Evolutionary conservation across 352 stramenopile genomes (phyloP), one percentile per base, ranked within the genome.

Genomic region (Aphanomyces invadans): DNA sequence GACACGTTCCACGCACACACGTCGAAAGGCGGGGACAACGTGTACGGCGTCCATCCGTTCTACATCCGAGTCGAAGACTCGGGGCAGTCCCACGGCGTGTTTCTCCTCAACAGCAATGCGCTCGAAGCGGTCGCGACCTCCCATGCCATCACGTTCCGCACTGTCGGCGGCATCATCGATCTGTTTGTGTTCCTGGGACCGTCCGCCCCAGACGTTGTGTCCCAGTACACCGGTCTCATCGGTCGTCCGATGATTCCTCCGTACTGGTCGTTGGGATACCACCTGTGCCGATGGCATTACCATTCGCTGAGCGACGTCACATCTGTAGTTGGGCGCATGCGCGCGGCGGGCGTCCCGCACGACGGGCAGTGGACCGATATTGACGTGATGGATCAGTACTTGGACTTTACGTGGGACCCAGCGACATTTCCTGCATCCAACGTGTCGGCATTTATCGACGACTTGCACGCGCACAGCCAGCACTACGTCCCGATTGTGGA

Each of bases 261-360:
- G 42, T 89, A 92, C 57, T 96, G 87, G 87, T 80, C 81, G 0
- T 72, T 95, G 10, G 88, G 88, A 0, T 95, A 95, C 63, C 87
- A 96, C 32, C 64, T 90, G 2, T 89, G 83, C 7, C 75, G 77
- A 0, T 85, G 74, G 74, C 74, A 76, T 0, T 81, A 85, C 65
- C 29, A 57, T 33, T 57, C 49, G 25, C n/a, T 57, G 2, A 12
- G 9, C 15, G 49, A 57, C 49, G 49, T 57, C 25, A 33, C 25
- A 26, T 57, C 49, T 2, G 69, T 76, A 3, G 65, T 71, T 7
- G 44, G 63, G 1, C 62, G 60, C 61, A 73, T 73, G 56, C 52
- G 51, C 21, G 60, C 49, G 5, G 52, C 57, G 23, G 61, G 38
- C 21, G 59, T 96, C 0, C 87, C 87, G 0, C 67, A 93, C 29